phyloP scores from a whole-genome alignment of 371 early-diverging fungal species.

The Circinella umbellata region DNA sequence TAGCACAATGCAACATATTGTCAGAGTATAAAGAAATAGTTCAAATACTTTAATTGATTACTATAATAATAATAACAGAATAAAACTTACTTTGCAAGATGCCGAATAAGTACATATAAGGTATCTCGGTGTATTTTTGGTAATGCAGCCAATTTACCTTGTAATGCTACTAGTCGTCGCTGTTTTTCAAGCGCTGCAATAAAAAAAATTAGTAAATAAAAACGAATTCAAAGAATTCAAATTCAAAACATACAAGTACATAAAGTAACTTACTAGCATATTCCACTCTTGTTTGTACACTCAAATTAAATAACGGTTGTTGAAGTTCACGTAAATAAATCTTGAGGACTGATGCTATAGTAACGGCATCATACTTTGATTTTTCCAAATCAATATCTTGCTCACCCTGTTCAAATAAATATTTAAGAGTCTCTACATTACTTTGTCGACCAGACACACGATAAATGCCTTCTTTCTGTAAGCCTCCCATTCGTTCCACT shows the following conservation, averaged over 20 bases:
- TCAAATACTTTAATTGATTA: too few species aligned
- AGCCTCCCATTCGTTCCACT: constrained; percentile 64
- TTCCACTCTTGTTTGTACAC: constrained; percentile 55
- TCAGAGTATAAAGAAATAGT: too few species aligned
- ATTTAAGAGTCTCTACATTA: constrained; percentile 56
- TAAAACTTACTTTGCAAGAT: constrained; percentile 54
- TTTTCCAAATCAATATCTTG: constrained; percentile 47
- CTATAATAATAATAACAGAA: not conserved
- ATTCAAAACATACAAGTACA: too few species aligned
- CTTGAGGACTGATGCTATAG: constrained; percentile 67
- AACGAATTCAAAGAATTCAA: not conserved
- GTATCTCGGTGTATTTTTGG: constrained; percentile 57
- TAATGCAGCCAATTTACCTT: constrained; percentile 37
- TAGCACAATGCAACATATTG: not conserved
- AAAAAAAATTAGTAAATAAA: not conserved
- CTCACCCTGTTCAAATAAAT: constrained; percentile 60
- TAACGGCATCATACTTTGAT: constrained; percentile 55
- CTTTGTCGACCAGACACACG: constrained; percentile 71
- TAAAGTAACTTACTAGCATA: constrained; percentile 54
- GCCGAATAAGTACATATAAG: constrained; percentile 48
- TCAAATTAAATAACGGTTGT: constrained; percentile 61
- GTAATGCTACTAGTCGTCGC: constrained; percentile 29
- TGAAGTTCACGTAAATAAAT: constrained; percentile 67
- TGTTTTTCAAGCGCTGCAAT: constrained; percentile 36
- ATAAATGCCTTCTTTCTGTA: constrained; percentile 74